phyloP scores from a whole-genome alignment of 2,329 filamentous ascomycete genomes.

The Aureobasidium sp. region DNA sequence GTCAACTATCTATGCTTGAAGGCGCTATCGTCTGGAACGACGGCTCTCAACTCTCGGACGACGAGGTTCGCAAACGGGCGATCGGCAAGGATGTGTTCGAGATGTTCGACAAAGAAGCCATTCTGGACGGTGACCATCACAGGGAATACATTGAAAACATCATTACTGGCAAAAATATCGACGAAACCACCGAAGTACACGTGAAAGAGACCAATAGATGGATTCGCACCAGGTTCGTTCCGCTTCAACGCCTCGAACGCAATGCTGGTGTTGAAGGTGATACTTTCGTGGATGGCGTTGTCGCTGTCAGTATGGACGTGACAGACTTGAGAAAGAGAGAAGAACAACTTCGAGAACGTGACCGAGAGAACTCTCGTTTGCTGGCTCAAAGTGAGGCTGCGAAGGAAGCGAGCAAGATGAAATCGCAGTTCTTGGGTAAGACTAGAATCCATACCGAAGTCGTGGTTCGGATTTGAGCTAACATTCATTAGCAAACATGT shows the following conservation, averaged over 20 bases:
- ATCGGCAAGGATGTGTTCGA: conserved; percentile 50
- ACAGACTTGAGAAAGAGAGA: conserved; percentile 64
- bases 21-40: conserved; percentile 49
- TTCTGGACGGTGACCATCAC: conserved; percentile 35
- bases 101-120: conserved; percentile 44
- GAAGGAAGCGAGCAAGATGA: conserved; percentile 72
- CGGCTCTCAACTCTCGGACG: background rate
- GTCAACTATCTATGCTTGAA: conserved; percentile 61
- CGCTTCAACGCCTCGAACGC: conserved; percentile 53
- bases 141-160: conserved; percentile 57
- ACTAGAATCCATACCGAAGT: background rate
- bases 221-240: conserved; percentile 66
- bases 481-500: conserved; percentile 48
- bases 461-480: background rate
- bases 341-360: conserved; percentile 55
- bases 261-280: conserved; percentile 46
- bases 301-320: conserved; percentile 73
- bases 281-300: conserved; percentile 60
- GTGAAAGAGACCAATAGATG: conserved; percentile 53
- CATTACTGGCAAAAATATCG: conserved; percentile 51
- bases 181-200: conserved; percentile 59
- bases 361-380: conserved; percentile 59
- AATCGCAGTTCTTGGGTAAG: conserved; percentile 60
- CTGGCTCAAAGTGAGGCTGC: conserved; percentile 70
- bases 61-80: background rate